Base-by-base conservation (phyloP, 495 filamentous ascomycete species). In the Articulospora tetracladia region DNA sequence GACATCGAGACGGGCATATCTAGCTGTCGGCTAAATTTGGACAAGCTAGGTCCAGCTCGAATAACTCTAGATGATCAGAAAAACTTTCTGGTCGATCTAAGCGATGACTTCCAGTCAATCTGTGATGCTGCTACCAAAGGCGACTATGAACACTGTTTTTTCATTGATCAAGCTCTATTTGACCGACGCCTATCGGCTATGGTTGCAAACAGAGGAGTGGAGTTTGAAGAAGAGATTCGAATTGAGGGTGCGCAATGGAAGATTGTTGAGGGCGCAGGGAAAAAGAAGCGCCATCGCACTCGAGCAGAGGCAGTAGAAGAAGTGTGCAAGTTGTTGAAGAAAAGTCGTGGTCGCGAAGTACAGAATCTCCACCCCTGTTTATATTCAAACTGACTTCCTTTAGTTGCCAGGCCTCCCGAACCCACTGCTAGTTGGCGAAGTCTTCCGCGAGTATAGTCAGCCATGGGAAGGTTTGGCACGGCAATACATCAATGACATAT, bases 101-200 rank as follows among this genome's bases (percentile, higher is more conserved):
- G 81, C 65, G 66, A 84, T 52, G 24, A 46, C 0, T 86, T 86
- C 63, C 71, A 77, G 26, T 39, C 32, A 0, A 62, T 88, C 0
- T 71, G 79, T 53, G 77, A 79, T 55, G 71, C 74, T 12, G 76
- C 82, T 7, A 67, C 76, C 0, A 73, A 82, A 28, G 86, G 86
- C 1, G 76, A 73, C 3, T 89, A 87, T 60, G 74, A 72, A 47
- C 65, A 81, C 32, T 19, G 55, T 0, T 88, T 88, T 63, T 89
- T 89, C 62, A 70, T 25, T 6, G 25, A 54, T 28, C 3, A 48
- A 8, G 39, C 55, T n/a, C 36, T 2, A 7, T 36, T 44, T 49
- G 32, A 55, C 25, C 23, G 55, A 19, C 54, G 60, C 13, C 54
- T 62, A 8, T 52, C 32, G 30, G 60, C 60, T 12, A 57, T 41